Conservation (phyloP, 306 rosid species). For the Coriaria nepalensis region DNA sequence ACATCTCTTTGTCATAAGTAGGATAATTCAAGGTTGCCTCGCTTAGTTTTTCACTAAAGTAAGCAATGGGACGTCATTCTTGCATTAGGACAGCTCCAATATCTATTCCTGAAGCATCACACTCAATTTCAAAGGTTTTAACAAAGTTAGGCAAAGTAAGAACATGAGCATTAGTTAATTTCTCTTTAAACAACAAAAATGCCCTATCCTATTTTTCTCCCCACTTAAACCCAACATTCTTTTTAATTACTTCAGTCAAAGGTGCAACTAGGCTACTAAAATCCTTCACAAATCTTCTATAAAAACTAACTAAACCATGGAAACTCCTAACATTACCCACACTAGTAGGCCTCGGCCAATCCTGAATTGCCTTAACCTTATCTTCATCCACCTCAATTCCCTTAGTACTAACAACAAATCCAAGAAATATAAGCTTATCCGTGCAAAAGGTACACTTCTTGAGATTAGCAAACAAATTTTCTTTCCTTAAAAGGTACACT, state of each 20-base stretch:
- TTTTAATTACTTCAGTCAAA: slow-evolving; percentile 1
- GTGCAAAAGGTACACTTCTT: neutral
- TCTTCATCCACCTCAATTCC: too few species aligned
- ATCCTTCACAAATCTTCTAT: neutral
- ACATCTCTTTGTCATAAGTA: neutral
- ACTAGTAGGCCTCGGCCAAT: too few species aligned
- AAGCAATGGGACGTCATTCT: neutral
- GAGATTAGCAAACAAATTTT: neutral
- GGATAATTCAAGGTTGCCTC: neutral
- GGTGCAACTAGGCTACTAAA: slow-evolving; percentile 1
- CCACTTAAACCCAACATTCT: neutral
- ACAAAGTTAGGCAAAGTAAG: neutral
- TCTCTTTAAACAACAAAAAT: neutral
- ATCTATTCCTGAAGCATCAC: neutral
- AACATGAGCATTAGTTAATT: neutral
- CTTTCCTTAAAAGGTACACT: neutral
- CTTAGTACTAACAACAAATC: too few species aligned
- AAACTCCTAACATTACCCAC: neutral
- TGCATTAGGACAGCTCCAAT: neutral
- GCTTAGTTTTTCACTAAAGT: neutral
- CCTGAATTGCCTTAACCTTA: too few species aligned
- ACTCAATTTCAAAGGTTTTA: neutral
- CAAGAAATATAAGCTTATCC: neutral
- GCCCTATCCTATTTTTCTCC: neutral
- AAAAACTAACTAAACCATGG: neutral